A percentile compares a stretch with the other conserved stretches of the same genome.
Evolutionary conservation across 164 flowering plant genomes (phyloP).

Genomic region (Sextonia rubra): DNA sequence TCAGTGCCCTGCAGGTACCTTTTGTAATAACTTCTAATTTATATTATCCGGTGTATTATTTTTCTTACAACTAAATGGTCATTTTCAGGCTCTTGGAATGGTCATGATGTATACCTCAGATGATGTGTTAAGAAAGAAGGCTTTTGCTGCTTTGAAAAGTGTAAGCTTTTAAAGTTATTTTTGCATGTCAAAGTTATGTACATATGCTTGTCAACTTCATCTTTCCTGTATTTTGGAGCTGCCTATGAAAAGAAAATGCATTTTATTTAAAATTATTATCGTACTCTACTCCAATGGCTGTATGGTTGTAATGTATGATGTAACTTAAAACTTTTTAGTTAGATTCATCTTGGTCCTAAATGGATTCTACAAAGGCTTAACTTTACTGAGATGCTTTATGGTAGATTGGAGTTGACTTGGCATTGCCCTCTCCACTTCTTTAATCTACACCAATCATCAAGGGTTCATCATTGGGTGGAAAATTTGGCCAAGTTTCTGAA

Average conservation of each 20-base stretch:
- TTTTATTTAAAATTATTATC: too few species aligned
- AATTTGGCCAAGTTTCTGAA: too few species aligned
- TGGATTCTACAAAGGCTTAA: too few species aligned
- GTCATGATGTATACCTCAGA: slow-evolving; percentile 67
- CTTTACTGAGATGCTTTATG: too few species aligned
- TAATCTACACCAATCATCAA: too few species aligned
- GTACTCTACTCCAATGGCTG: too few species aligned
- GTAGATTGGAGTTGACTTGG: too few species aligned
- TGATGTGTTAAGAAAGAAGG: slow-evolving; percentile 45
- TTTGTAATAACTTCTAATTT: neutral
- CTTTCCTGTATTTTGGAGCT: neutral
- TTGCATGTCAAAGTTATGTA: neutral
- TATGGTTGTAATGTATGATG: too few species aligned
- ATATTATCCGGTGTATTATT: neutral
- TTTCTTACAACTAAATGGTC: slow-evolving; percentile 1
- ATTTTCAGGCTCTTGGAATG: slow-evolving; percentile 57
- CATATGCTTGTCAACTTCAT: neutral
- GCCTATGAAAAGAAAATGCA: neutral
- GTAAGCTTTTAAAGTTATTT: slow-evolving; percentile 27
- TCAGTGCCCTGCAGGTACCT: slow-evolving; percentile 66
- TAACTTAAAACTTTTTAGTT: too few species aligned
- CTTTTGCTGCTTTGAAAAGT: slow-evolving; percentile 61
- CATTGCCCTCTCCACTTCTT: too few species aligned
- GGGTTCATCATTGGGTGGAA: too few species aligned
- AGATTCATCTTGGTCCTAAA: too few species aligned